These are phyloP conservation scores for Jaenimonas drosophilae DNA, from an alignment of 208 protist genomes.

Conservation along the genomic window DNA sequence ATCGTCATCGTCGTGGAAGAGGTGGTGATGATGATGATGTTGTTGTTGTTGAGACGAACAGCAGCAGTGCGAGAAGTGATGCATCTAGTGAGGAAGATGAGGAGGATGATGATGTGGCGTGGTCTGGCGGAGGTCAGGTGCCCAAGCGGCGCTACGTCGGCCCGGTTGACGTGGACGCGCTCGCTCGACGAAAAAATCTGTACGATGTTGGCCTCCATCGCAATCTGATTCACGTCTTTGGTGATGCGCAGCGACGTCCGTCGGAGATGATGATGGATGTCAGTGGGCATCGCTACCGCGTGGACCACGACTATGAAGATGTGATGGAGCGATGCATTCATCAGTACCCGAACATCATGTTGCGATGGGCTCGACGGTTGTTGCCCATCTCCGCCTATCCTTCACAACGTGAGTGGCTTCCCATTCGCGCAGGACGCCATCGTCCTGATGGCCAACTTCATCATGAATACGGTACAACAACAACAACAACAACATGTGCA, in stretches of 20 bases:
- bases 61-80: background rate
- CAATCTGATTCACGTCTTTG: conserved; percentile 80
- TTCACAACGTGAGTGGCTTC: background rate
- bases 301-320: background rate
- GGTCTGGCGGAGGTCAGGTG: too few relatives aligned
- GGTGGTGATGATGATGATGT: background rate
- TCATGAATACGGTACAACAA: too few relatives aligned
- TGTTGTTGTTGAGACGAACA: background rate
- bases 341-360: background rate
- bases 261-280: too few relatives aligned
- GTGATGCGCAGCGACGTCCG: conserved; percentile 60
- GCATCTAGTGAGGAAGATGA: conserved; percentile 3
- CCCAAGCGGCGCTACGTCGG: background rate
- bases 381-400: background rate
- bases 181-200: conserved; percentile 21
- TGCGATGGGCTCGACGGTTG: background rate
- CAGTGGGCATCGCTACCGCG: background rate
- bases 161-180: conserved; percentile 6
- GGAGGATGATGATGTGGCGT: conserved; percentile 3
- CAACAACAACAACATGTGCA: too few relatives aligned
- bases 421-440: too few relatives aligned
- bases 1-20: background rate
- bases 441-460: too few relatives aligned
- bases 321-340: background rate
- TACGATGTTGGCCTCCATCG: conserved; percentile 74